phyloP scores from a whole-genome alignment of 169 alveolate genomes.

The Miamiensis avidus region DNA sequence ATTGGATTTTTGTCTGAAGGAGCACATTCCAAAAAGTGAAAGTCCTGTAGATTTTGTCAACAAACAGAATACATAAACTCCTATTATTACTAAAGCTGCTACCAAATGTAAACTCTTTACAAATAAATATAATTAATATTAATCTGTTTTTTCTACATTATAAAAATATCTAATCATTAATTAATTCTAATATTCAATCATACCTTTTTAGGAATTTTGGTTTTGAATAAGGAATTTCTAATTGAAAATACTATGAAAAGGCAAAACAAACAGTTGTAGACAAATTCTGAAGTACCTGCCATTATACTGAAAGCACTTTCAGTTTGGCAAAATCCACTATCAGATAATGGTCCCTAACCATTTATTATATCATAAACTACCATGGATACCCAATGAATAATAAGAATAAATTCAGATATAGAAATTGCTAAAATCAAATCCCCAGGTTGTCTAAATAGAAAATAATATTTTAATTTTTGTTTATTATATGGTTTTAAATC shows the following conservation, averaged over 20 bases:
- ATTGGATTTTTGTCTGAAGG: constrained; percentile 15
- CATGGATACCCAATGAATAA: constrained; percentile 41
- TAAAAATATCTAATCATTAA: too few species aligned
- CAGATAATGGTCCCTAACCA: constrained; percentile 7
- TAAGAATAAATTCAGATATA: constrained; percentile 29
- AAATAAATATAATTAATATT: too few species aligned
- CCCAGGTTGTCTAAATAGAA: constrained; percentile 26
- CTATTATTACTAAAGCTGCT: neutral
- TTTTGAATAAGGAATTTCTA: neutral
- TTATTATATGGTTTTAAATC: too few species aligned
- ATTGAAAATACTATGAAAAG: neutral
- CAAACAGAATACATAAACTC: neutral
- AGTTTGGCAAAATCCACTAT: constrained; percentile 28
- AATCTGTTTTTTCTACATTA: too few species aligned
- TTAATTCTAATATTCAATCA: neutral
- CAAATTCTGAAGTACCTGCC: constrained; percentile 31
- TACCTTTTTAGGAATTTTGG: neutral
- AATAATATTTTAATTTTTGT: too few species aligned
- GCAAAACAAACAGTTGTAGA: constrained; percentile 16
- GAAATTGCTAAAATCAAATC: constrained; percentile 43
- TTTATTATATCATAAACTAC: constrained; percentile 5
- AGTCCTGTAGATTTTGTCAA: constrained; percentile 16
- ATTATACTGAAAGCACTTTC: constrained; percentile 29
- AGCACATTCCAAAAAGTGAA: constrained; percentile 48
- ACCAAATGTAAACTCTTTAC: neutral